Percentiles rank a stretch among this genome's conserved stretches.
phyloP scores from a whole-genome alignment of 2,329 filamentous ascomycete genomes.

The Alternaria gaisen region DNA sequence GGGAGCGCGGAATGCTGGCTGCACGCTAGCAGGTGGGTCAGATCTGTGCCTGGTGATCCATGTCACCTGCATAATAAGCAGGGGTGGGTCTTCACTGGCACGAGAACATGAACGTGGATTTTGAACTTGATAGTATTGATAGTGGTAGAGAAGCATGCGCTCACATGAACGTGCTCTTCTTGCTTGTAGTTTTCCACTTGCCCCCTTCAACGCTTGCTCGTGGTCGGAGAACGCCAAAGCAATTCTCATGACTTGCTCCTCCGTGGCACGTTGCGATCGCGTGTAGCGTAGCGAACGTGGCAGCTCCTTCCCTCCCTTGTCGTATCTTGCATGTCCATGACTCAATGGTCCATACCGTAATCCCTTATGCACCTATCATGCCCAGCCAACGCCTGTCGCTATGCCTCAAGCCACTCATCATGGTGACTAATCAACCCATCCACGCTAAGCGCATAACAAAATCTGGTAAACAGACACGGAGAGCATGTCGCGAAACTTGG shows the following conservation, averaged over 20 bases:
- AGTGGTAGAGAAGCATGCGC: conserved; percentile 8
- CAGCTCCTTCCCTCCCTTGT: conserved; percentile 5
- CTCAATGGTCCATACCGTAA: conserved; percentile 8
- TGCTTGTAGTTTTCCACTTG: conserved; percentile 15
- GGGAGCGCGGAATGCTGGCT: conserved; percentile 19
- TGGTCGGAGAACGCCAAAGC: conserved; percentile 24
- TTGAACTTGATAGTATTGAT: conserved; percentile 14
- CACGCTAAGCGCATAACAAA: conserved; percentile 46
- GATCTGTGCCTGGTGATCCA: conserved; percentile 18
- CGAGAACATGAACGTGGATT: not conserved
- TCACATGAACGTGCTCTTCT: conserved; percentile 17
- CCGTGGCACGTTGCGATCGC: conserved; percentile 22
- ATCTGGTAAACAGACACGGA: conserved; percentile 24
- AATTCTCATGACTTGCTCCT: conserved; percentile 20
- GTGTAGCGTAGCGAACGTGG: conserved; percentile 8
- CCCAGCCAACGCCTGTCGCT: conserved; percentile 50
- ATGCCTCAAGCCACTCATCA: conserved; percentile 40
- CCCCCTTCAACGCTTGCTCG: conserved; percentile 16
- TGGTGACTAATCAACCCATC: conserved; percentile 33
- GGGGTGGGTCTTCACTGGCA: not conserved
- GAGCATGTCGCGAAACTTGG: conserved; percentile 14
- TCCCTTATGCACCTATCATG: conserved; percentile 31
- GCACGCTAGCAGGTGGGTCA: conserved; percentile 17
- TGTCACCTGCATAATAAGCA: conserved; percentile 9
- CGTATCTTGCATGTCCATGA: conserved; percentile 4